Base-by-base conservation (phyloP, 2,329 filamentous ascomycete species). In the Hymenoscyphus salicellus region DNA sequence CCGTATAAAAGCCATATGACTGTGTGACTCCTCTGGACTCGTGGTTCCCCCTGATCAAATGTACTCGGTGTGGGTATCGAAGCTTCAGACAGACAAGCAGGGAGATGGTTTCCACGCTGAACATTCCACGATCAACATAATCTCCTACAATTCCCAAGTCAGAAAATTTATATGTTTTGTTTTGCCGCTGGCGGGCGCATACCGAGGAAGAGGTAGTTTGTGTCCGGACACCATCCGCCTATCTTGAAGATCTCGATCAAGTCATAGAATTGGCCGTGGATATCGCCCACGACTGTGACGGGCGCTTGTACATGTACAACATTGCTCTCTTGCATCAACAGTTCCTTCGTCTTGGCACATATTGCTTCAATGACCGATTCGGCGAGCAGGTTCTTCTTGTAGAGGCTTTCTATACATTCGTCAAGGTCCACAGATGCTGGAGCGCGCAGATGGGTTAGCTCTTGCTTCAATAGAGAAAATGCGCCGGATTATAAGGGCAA, bases 251-350 rank as follows among this genome's bases (percentile, higher is more conserved):
- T 98, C 83, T 99, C 95, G 70, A 99, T 95, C 80, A 99, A 87
- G 78, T 99, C 95, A 79, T 94, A 98, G 81, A 99, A 99, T 79
- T 99, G 95, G 65, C 95, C 95, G 78, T 99, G 95, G 71, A 99
- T 99, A 77, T 99, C 95, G 70, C 95, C 95, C 46, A 99, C 95
- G 10, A 99, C 95, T 17, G 95, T 99, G 65, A 99, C 92, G 1
- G 95, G 95, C 36, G 95, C 93, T 72, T 88, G 88, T 68, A 99
- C 96, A 78, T 99, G 95, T 66, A 99, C 95, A 68, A 99, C 95
- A 80, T 99, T 99, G 85, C 94, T 98, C 86, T 99, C 95, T 77
- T 96, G 94, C 95, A 99, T 99, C 72, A 99, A 85, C 72, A 99
- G 84, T 82, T 99, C 95, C 77, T 99, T 99, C 26, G 96, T 95